Conservation (phyloP, 2,329 filamentous ascomycete genomes). For the Fusarium luffae region DNA sequence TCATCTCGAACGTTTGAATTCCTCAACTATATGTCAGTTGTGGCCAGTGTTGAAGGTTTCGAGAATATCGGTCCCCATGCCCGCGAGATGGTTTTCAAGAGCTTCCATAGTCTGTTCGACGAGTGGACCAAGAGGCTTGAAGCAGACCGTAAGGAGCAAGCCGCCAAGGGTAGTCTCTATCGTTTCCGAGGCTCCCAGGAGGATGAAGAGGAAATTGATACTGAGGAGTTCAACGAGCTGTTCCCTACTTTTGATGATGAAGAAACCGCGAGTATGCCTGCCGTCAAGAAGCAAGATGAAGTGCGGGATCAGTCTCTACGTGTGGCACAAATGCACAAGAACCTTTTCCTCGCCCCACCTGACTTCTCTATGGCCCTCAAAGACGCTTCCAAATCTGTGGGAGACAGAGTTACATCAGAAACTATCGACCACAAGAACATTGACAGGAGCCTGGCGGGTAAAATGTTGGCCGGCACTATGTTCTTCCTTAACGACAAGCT, state of each 20-base stretch:
- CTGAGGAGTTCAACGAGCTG: constrained; percentile 79
- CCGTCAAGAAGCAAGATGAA: constrained; percentile 51
- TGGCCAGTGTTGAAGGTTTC: constrained; percentile 61
- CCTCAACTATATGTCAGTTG: constrained; percentile 49
- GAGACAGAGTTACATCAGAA: constrained; percentile 51
- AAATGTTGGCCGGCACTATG: constrained; percentile 73
- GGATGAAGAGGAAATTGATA: constrained; percentile 78
- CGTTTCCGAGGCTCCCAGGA: constrained; percentile 82
- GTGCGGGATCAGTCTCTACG: constrained; percentile 68
- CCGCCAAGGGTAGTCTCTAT: constrained; percentile 81
- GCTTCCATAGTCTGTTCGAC: constrained; percentile 78
- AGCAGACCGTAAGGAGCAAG: constrained; percentile 79
- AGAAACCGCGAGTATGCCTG: constrained; percentile 50
- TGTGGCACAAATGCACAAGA: constrained; percentile 69
- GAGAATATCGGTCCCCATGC: constrained; percentile 54
- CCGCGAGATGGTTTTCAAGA: constrained; percentile 69
- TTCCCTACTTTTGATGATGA: constrained; percentile 82
- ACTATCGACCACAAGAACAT: constrained; percentile 44
- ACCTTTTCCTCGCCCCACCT: constrained; percentile 60
- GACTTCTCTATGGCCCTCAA: constrained; percentile 57
- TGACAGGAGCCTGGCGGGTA: constrained; percentile 57
- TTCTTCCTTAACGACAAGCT: constrained; percentile 73
- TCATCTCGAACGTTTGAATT: constrained; percentile 56
- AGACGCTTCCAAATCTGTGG: constrained; percentile 57
- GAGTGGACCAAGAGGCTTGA: constrained; percentile 84